Conservation (phyloP, 805 yeast genomes). For the Myxozyma neotropica region DNA sequence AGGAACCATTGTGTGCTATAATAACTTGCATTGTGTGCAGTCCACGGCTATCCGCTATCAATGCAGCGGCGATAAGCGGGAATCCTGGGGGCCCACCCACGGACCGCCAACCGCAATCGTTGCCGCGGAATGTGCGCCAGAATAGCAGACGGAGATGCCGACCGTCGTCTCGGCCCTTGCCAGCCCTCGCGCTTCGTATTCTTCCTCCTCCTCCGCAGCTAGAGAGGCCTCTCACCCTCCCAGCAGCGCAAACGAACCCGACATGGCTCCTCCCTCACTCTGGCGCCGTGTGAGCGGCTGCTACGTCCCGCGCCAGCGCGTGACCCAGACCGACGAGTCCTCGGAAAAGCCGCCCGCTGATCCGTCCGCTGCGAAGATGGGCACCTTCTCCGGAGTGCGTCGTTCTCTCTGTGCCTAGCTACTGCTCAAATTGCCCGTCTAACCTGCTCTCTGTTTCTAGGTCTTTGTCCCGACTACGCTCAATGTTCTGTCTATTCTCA, state of each 20-base stretch:
- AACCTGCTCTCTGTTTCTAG: background rate
- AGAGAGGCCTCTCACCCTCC: too few species aligned
- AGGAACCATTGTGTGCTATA: too few species aligned
- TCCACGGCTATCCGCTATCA: background rate
- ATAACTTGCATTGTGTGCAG: too few species aligned
- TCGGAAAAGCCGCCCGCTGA: conserved; percentile 19
- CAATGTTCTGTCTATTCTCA: conserved; percentile 88
- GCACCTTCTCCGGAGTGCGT: conserved; percentile 38
- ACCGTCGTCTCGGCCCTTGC: too few species aligned
- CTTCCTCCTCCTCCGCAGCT: too few species aligned
- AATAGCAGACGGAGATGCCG: background rate
- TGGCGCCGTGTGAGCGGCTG: conserved; percentile 25
- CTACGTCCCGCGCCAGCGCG: conserved; percentile 5
- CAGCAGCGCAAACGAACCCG: too few species aligned
- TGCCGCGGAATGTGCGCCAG: conserved; percentile 11
- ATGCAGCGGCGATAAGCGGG: background rate
- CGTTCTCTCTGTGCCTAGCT: too few species aligned
- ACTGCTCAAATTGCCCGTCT: background rate
- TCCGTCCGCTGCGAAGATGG: conserved; percentile 33
- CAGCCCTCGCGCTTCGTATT: too few species aligned
- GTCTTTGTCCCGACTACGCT: conserved; percentile 84
- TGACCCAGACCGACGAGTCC: background rate
- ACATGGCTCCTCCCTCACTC: conserved; percentile 21
- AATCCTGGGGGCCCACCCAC: background rate
- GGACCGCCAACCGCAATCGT: background rate